Conservation (phyloP, 768 basidiomycete genomes). For the Russula sp. region DNA sequence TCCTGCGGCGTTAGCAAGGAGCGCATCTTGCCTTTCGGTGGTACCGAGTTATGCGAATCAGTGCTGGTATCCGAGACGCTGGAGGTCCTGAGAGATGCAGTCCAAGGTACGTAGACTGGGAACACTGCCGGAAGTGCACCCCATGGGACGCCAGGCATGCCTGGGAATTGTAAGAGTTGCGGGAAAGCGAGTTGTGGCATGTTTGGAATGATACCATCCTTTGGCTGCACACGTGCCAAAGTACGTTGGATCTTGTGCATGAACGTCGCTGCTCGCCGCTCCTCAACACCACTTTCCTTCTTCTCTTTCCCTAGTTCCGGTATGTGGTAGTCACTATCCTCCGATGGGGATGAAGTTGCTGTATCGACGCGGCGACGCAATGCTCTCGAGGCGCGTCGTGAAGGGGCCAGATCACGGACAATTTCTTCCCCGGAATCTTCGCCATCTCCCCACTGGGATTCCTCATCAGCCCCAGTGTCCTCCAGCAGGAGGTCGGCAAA, state of each 20-base stretch:
- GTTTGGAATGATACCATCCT: conserved; percentile 51
- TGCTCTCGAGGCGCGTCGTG: conserved; percentile 11
- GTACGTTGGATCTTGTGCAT: conserved; percentile 73
- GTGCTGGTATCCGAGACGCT: conserved; percentile 28
- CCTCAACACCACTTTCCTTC: conserved; percentile 25
- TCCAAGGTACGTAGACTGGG: conserved; percentile 67
- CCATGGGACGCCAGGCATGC: conserved; percentile 40
- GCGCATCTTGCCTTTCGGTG: conserved; percentile 30
- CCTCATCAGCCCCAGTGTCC: conserved; percentile 35
- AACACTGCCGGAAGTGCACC: conserved; percentile 61
- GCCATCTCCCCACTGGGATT: conserved; percentile 60
- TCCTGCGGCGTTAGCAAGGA: conserved; percentile 39
- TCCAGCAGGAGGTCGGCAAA: conserved; percentile 34
- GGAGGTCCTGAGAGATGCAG: conserved; percentile 52
- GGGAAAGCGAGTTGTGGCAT: conserved; percentile 38
- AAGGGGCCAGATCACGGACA: conserved; percentile 11
- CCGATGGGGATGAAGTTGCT: conserved; percentile 6
- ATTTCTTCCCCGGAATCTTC: conserved; percentile 51
- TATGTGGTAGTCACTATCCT: background rate
- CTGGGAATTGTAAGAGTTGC: conserved; percentile 36
- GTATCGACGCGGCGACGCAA: conserved; percentile 9
- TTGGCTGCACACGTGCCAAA: conserved; percentile 49
- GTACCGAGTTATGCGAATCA: conserved; percentile 1
- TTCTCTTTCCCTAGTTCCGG: conserved; percentile 14
- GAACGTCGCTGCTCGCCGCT: conserved; percentile 38